Evolutionary conservation across 2,329 filamentous ascomycete genomes (phyloP).

Genomic region (Botrytis deweyae): DNA sequence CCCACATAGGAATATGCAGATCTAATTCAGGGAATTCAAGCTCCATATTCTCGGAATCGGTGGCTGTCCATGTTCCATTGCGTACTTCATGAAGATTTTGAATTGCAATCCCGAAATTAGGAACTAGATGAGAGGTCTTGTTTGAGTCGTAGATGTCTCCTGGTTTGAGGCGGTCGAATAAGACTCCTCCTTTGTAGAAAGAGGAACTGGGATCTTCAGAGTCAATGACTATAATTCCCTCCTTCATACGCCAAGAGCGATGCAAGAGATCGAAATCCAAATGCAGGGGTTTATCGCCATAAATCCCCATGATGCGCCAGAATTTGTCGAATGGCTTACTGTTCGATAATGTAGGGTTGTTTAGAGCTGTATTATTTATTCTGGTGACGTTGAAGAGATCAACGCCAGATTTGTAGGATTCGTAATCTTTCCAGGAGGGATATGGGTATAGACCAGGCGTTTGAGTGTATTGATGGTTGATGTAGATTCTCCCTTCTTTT

Average conservation of each 20-base stretch:
- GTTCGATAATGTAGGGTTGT: neutral
- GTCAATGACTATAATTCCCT: neutral
- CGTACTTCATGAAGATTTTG: neutral
- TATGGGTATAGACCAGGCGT: neutral
- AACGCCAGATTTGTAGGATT: neutral
- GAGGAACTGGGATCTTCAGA: neutral
- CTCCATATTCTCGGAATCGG: neutral
- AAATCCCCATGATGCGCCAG: conserved; percentile 1
- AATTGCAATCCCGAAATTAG: neutral
- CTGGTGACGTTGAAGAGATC: conserved; percentile 1
- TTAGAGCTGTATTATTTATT: neutral
- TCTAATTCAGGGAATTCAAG: neutral
- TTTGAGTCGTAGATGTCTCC: neutral
- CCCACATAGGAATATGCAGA: neutral
- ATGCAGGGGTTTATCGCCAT: neutral
- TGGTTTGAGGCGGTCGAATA: neutral
- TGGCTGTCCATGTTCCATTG: conserved; percentile 3
- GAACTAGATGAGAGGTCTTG: neutral
- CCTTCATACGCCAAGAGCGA: conserved; percentile 5
- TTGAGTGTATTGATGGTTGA: neutral
- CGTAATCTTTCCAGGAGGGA: neutral
- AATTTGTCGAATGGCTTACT: neutral
- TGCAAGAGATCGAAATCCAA: conserved; percentile 11
- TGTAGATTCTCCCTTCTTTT: fast-evolving
- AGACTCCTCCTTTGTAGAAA: neutral